Conservation (phyloP, 306 rosid species). For the Sesbania bispinosa region DNA sequence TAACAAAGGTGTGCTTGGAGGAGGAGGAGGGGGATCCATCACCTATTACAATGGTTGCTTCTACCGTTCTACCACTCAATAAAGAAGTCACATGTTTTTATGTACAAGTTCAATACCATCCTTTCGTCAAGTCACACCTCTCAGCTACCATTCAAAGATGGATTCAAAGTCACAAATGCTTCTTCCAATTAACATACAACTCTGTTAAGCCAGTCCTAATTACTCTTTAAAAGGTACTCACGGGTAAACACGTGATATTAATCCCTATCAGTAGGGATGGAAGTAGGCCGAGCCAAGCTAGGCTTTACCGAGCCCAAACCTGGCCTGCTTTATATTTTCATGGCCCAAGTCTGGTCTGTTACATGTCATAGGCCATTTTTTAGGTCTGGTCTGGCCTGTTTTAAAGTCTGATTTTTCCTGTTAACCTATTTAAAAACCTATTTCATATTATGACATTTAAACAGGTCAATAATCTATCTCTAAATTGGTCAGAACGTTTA, state of each 20-base stretch:
- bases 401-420: no score
- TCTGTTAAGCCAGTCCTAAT: background rate
- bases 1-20: slow-evolving; percentile 48
- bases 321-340: no score
- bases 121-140: slow-evolving; percentile 30
- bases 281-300: no score
- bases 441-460: no score
- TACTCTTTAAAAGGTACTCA: background rate
- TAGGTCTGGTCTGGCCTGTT: no score
- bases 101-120: slow-evolving; percentile 20
- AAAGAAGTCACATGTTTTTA: background rate
- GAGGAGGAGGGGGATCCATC: slow-evolving; percentile 52
- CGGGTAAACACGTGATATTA: background rate
- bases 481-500: no score
- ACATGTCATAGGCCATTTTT: no score
- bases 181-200: slow-evolving; percentile 42
- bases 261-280: background rate
- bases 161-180: slow-evolving; percentile 4
- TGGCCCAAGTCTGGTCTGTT: no score
- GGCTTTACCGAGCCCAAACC: no score
- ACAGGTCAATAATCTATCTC: no score
- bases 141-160: slow-evolving; percentile 66
- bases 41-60: background rate
- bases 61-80: background rate
- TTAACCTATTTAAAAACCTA: no score